Percentiles rank a stretch among this genome's conserved stretches.
These are phyloP conservation scores for Cladosporium oxysporum DNA, from an alignment of 2,329 filamentous ascomycete species.

Conservation along the genomic window DNA sequence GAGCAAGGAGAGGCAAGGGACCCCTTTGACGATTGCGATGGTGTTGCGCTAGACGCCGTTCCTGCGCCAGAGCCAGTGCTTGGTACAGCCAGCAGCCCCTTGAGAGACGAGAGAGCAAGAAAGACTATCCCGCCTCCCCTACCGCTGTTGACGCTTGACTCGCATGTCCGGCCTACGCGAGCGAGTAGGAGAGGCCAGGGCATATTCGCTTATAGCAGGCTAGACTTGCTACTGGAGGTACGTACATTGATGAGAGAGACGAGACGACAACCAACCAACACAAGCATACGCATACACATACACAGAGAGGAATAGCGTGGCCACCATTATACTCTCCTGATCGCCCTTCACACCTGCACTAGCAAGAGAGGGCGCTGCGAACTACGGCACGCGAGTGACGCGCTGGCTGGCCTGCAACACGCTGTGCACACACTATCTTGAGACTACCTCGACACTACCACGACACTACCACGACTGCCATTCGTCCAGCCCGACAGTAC, in stretches of 20 bases:
- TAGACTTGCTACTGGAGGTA: not conserved
- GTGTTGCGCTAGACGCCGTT: constrained; percentile 11
- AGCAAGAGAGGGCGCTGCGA: not conserved
- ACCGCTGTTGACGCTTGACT: not conserved
- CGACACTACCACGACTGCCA: not conserved
- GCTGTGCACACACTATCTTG: not conserved
- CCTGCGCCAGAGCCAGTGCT: constrained; percentile 4
- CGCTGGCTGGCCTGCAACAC: not conserved
- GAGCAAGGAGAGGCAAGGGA: not conserved
- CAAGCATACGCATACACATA: not conserved
- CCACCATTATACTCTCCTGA: not conserved
- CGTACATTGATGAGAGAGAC: not conserved
- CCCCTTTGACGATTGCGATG: constrained; percentile 10
- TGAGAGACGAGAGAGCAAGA: not conserved
- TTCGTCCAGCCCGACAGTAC: not conserved
- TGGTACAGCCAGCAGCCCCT: constrained; percentile 6
- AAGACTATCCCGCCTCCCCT: constrained; percentile 8
- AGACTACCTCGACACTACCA: not conserved
- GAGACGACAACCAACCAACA: not conserved
- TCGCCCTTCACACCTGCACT: constrained; percentile 9
- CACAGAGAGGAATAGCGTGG: not conserved
- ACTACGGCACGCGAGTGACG: not conserved
- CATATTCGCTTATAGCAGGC: not conserved
- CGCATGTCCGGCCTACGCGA: not conserved
- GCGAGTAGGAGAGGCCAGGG: not conserved